Evolutionary conservation across 768 basidiomycete genomes (phyloP).

Genomic region (Xanthoconium stramineum): DNA sequence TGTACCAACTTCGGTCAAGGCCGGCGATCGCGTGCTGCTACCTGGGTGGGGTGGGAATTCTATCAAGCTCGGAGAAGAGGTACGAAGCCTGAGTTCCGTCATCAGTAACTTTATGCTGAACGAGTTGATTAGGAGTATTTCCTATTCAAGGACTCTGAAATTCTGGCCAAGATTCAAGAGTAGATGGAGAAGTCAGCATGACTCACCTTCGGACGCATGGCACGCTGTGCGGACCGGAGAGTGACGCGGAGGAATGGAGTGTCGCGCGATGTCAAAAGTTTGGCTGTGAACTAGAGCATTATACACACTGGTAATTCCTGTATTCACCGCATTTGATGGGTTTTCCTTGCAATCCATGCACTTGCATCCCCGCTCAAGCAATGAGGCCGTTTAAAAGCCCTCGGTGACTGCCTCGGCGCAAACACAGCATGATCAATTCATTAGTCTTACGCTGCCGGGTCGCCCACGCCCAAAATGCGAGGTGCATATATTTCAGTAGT

Average conservation of each 20-base stretch:
- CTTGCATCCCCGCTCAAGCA: slow-evolving; percentile 30
- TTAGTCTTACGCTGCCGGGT: not conserved
- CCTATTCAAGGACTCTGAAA: slow-evolving; percentile 92
- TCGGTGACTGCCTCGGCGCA: not conserved
- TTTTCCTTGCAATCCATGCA: slow-evolving; percentile 21
- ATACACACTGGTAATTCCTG: slow-evolving; percentile 16
- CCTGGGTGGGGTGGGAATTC: slow-evolving; percentile 96
- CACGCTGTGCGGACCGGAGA: not conserved
- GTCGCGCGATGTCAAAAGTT: slow-evolving; percentile 2
- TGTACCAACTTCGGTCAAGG: slow-evolving; percentile 71
- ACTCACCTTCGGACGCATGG: not conserved
- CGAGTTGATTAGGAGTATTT: slow-evolving; percentile 71
- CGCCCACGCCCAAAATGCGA: slow-evolving; percentile 10
- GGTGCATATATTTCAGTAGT: slow-evolving; percentile 3
- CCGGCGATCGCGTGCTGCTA: slow-evolving; percentile 89
- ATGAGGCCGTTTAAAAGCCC: not conserved
- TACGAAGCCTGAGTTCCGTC: slow-evolving; percentile 36
- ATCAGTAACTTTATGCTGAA: slow-evolving; percentile 1
- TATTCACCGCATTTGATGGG: slow-evolving; percentile 21
- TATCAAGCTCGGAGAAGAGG: slow-evolving; percentile 97
- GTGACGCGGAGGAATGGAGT: not conserved
- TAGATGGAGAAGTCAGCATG: slow-evolving; percentile 36
- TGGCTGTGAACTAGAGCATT: slow-evolving; percentile 8
- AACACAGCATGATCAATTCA: not conserved
- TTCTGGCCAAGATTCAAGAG: slow-evolving; percentile 95